Evolutionary conservation across 2,329 filamentous ascomycete species (phyloP), one percentile per base, ranked within the genome.

Genomic region (Neoarthrinium moseri): DNA sequence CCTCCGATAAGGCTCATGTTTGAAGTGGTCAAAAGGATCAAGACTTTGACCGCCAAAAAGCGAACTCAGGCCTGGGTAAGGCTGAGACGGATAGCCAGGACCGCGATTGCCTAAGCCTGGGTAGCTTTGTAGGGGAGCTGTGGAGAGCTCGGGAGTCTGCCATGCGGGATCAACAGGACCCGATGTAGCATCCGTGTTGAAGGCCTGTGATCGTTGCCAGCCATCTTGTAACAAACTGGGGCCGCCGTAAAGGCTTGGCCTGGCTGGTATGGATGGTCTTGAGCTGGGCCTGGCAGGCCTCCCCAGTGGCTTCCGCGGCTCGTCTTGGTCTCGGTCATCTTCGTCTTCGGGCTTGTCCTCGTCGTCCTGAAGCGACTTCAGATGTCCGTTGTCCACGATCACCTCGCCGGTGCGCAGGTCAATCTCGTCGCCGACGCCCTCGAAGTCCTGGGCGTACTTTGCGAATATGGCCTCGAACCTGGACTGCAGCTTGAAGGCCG

Each of bases 341-440:
- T 23, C 66, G 21, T 68, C 62, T 3, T 70, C 67, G 18, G 68
- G 61, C 0, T 67, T 62, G 2, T 63, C 64, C 4, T 67, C 60
- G 4, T 64, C 61, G 17, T 66, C 63, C 12, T 59, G 48, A 60
- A 68, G 80, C 72, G 53, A 77, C 41, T 78, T 64, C 43, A 96
- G 64, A 68, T 97, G 94, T 0, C 94, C 92, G 72, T 96, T 94
- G 65, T 97, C 80, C 46, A 96, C 84, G n/a, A 95, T 77, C 37
- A 97, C 83, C 48, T 88, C 75, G 44, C 89, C 91, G 0, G 88
- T 92, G 40, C 75, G 73, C 46, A 96, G 73, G 64, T 97, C 89
- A 57, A 97, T 91, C 68, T 96, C 91, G 65, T 97, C 92, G 44
- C 86, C 91, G 41, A 92, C 77, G 4, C 84, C 87, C 2, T 83